These are phyloP conservation scores for Nemania sp. DNA, from an alignment of 2,329 filamentous ascomycete genomes.

Conservation along the genomic window DNA sequence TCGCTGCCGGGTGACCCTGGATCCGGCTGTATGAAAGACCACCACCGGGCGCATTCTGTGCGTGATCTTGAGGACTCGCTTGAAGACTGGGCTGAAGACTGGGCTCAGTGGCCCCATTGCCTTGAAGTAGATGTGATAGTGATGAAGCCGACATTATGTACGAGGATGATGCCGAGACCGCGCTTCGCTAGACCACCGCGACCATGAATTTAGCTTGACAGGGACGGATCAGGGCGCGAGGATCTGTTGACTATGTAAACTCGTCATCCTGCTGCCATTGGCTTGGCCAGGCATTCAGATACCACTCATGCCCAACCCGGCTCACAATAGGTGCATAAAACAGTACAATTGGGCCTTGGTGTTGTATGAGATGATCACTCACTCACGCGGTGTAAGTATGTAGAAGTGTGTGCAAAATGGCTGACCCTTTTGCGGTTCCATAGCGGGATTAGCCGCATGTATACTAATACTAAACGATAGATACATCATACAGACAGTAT, in stretches of 20 bases:
- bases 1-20: conserved; percentile 14
- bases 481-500: background rate
- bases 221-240: conserved; percentile 7
- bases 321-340: background rate
- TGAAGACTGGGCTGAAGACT: conserved; percentile 7
- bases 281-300: conserved; percentile 26
- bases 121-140: conserved; percentile 40
- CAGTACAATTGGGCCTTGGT: background rate
- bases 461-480: background rate
- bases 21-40: conserved; percentile 19
- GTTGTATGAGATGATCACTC: conserved; percentile 12
- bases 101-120: conserved; percentile 29
- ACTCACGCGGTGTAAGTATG: too few relatives aligned
- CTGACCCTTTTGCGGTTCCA: conserved; percentile 12
- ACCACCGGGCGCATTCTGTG: conserved; percentile 12
- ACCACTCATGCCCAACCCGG: conserved; percentile 18
- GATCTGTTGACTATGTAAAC: conserved; percentile 15
- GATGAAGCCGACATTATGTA: conserved; percentile 37
- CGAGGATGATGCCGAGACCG: conserved; percentile 4
- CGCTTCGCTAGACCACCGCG: conserved; percentile 8
- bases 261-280: conserved; percentile 28
- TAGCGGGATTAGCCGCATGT: conserved; percentile 14
- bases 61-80: conserved; percentile 6
- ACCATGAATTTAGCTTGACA: conserved; percentile 10
- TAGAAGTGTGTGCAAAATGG: background rate